These are phyloP conservation scores for Plasmodium chabaudi DNA, from an alignment of 169 alveolate genomes.

Conservation along the genomic window DNA sequence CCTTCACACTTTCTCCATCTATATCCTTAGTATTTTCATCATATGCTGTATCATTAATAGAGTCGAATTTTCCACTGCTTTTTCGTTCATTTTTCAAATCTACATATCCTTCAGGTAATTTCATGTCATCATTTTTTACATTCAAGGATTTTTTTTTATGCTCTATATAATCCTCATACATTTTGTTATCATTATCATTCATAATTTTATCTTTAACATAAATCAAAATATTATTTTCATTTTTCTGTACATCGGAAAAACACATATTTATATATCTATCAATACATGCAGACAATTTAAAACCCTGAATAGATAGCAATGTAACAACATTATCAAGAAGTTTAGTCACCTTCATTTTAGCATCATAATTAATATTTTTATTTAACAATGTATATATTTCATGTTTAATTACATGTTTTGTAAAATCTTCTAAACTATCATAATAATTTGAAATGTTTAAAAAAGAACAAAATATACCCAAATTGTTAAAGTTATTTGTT, in stretches of 20 bases:
- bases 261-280: constrained; percentile 43
- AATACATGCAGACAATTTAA: constrained; percentile 5
- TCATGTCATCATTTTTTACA: not conserved
- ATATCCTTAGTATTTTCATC: not conserved
- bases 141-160: constrained; percentile 9
- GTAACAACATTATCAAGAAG: constrained; percentile 39
- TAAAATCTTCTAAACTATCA: constrained; percentile 51
- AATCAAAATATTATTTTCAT: not conserved
- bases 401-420: constrained; percentile 60
- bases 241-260: constrained; percentile 14
- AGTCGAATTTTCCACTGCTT: not conserved
- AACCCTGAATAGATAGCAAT: constrained; percentile 27
- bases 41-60: constrained; percentile 3
- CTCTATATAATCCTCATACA: not conserved
- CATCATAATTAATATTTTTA: constrained; percentile 49
- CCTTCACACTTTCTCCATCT: not conserved
- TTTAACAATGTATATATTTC: constrained; percentile 56
- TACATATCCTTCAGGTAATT: not conserved
- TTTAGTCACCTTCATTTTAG: constrained; percentile 66
- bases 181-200: not conserved
- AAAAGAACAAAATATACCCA: constrained; percentile 27
- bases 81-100: not conserved
- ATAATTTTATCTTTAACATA: not conserved
- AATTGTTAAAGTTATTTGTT: constrained; percentile 5
- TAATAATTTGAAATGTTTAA: constrained; percentile 43